Evolutionary conservation across 1,284 basidiomycete genomes (phyloP), one percentile per base, ranked within the genome.

Genomic region (Ganoderma meredithae): DNA sequence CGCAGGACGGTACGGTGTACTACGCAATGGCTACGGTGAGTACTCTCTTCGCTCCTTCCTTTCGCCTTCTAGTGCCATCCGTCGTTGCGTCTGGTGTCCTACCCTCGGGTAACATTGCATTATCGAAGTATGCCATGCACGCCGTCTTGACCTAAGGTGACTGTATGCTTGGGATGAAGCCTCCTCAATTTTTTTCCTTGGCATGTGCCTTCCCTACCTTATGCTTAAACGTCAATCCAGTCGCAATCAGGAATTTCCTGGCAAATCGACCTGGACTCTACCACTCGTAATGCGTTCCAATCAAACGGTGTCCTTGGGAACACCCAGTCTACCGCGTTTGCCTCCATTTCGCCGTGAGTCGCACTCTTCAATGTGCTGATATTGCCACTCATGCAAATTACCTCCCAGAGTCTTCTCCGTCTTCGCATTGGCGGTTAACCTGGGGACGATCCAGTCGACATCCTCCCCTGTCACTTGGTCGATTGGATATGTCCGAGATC

Each of bases 401-500:
- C 33, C 25, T 22, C 13, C 3, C 36, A 76, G 74, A n/a, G 39
- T 53, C 7, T 75, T 68, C 60, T 58, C 71, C 17, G 74, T 75
- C 1, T 76, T 71, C 44, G 74, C 69, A 8, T 61, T 76, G 22
- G 58, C 77, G 0, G 67, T 73, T 0, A 71, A 77, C 53, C 71
- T 77, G 1, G 77, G 76, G 4, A 62, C 31, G 27, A 74, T 78
- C 22, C 59, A 62, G 17, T 56, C 47, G 13, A 76, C 73, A 2
- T 25, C 66, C 1, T 53, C 41, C 2, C 72, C 77, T 0, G 69
- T 76, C 13, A 70, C 75, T 0, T 78, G 76, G 77, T 62, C 73
- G 3, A 56, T 76, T 1, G 77, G 76, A 15, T 68, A 69, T 44
- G 69, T 74, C 12, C 73, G 77, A 7, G 71, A 76, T 58, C 75